A percentile compares a stretch with the other conserved stretches of the same genome.
These are phyloP conservation scores for Metschnikowia matae DNA, from an alignment of 805 yeast species.

Conservation along the genomic window DNA sequence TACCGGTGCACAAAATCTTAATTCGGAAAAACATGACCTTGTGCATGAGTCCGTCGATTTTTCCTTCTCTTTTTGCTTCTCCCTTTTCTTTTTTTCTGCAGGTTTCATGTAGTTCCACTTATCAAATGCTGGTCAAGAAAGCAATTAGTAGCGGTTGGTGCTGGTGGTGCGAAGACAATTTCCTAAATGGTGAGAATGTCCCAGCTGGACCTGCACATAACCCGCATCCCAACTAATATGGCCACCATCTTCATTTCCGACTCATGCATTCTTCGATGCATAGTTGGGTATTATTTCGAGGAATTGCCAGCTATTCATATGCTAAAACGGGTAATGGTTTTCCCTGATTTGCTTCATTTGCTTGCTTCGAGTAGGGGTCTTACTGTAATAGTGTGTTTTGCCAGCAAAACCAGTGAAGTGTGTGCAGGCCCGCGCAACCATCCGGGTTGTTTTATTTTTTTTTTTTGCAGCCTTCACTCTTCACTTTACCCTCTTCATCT, in stretches of 20 bases:
- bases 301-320: background rate
- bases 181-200: conserved; percentile 1
- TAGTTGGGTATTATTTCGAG: background rate
- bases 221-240: background rate
- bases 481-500: too few species aligned
- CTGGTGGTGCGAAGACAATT: conserved; percentile 1
- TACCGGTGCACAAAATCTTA: too few species aligned
- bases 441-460: too few species aligned
- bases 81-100: too few species aligned
- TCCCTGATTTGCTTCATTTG: background rate
- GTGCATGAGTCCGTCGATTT: too few species aligned
- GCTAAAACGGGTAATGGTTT: too few species aligned
- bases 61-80: too few species aligned
- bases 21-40: too few species aligned
- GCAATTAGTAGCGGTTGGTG: background rate
- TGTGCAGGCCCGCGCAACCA: conserved; percentile 5
- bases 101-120: background rate
- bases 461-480: conserved; percentile 6
- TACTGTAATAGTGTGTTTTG: background rate
- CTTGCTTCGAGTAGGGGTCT: background rate
- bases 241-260: background rate
- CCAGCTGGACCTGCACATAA: conserved; percentile 3
- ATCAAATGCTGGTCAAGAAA: background rate
- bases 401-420: background rate
- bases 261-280: background rate